Percentiles rank a stretch among this genome's conserved stretches.
These are phyloP conservation scores for Porphyridium purpureum DNA, from an alignment of 23 red algal species.

Conservation along the genomic window DNA sequence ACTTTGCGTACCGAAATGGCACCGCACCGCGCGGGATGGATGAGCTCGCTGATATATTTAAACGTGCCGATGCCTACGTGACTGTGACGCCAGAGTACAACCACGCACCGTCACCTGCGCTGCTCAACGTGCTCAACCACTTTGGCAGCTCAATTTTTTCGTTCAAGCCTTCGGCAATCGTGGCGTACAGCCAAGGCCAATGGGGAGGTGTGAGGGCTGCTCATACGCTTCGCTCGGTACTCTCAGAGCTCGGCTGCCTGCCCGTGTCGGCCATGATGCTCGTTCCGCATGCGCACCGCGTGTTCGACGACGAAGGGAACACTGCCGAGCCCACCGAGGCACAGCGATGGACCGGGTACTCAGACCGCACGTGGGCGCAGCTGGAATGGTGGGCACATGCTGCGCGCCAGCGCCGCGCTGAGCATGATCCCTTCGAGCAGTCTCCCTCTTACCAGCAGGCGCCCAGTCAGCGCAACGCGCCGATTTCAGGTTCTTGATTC, in stretches of 20 bases:
- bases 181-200: not conserved
- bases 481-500: too few relatives aligned
- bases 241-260: not conserved
- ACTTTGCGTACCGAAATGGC: not conserved
- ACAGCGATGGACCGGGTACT: not conserved
- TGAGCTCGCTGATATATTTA: not conserved
- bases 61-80: not conserved
- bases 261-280: not conserved
- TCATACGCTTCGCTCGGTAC: not conserved
- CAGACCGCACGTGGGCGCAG: not conserved
- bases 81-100: not conserved
- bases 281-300: not conserved
- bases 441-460: too few relatives aligned
- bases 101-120: not conserved
- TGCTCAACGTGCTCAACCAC: not conserved
- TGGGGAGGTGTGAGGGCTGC: not conserved
- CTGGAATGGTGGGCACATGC: too few relatives aligned
- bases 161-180: not conserved
- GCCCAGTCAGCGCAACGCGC: too few relatives aligned
- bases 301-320: not conserved
- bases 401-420: too few relatives aligned
- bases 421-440: too few relatives aligned
- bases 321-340: not conserved
- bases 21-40: not conserved
- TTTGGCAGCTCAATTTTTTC: not conserved